Base-by-base conservation (phyloP, 768 basidiomycete species). In the Pulveroboletus sp. region DNA sequence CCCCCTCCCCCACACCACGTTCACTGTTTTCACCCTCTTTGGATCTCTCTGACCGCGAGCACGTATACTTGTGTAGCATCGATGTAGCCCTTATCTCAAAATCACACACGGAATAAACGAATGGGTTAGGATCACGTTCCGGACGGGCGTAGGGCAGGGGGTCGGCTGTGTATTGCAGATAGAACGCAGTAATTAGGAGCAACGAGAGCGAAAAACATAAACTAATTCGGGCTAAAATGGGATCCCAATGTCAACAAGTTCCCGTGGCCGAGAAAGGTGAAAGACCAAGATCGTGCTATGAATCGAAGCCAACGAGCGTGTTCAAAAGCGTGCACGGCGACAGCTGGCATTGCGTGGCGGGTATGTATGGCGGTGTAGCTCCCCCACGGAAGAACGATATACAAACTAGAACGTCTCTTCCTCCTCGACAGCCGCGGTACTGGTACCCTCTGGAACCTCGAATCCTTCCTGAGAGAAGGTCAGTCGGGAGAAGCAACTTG, bases 381-480 rank as follows among this genome's bases (percentile, higher is more conserved):
- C 44, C 43, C 54, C 41, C 30, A 38, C 24, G 14, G 40, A 46
- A 31, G 43, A 27, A 46, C 47, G 42, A 46, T 50, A 55, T 63
- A 60, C 60, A 56, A 26, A 42, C 58, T 64, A 86, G 66, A 85
- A 86, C 38, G 87, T 89, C 72, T 91, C 88, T 69, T 92, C 89
- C 67, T 93, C 89, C 46, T 89, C 89, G 21, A 75, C 76, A 0
- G 69, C 57, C 30, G 61, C 75, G 30, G 60, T 68, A 39, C 53
- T 75, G 30, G 60, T 68, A 39, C 53, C 75, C 8, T 91, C 89
- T 3, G 93, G 92, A 11, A 93, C 90, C 63, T 94, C 93, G 59
- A 94, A 94, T 46, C 93, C 93, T 11, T 94, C 93, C 93, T 95
- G 69, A 4, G 40, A 51, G 41, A 39, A 28, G 27, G 52, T 60